These are phyloP conservation scores for Cardamine occulta DNA, from an alignment of 345 rosid genomes.

Conservation along the genomic window DNA sequence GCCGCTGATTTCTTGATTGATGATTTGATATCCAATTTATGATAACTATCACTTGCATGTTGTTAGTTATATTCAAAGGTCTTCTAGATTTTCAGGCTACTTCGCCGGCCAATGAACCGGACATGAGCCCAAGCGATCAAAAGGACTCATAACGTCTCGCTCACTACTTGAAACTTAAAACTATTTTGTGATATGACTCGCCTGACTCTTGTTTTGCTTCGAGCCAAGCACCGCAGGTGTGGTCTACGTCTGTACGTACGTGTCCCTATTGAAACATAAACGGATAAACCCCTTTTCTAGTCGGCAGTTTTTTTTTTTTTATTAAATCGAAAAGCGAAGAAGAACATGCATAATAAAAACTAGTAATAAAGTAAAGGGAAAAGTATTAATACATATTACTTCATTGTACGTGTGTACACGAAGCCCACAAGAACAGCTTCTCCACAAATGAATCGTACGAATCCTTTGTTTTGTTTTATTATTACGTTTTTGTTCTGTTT, in stretches of 20 bases:
- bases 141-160: conserved; percentile 29
- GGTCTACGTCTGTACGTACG: conserved; percentile 31
- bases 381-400: conserved; percentile 4
- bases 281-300: conserved; percentile 2
- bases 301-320: conserved; percentile 34
- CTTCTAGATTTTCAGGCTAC: neutral
- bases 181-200: neutral
- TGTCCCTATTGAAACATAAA: conserved; percentile 21
- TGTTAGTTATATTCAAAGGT: neutral
- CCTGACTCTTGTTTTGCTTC: no score
- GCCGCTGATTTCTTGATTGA: neutral
- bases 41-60: neutral
- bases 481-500: neutral
- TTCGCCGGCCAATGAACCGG: conserved; percentile 13
- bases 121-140: conserved; percentile 13
- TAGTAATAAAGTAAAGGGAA: neutral
- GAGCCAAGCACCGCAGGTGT: conserved; percentile 17
- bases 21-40: neutral
- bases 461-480: neutral
- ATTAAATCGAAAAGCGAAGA: conserved; percentile 14
- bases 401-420: conserved; percentile 35
- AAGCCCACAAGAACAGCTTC: conserved; percentile 36
- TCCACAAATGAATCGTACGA: conserved; percentile 26
- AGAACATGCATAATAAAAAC: conserved; percentile 6
- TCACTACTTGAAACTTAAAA: conserved; percentile 22